phyloP scores from a whole-genome alignment of 768 basidiomycete species.

The Boletus rufocinnamomeus region DNA sequence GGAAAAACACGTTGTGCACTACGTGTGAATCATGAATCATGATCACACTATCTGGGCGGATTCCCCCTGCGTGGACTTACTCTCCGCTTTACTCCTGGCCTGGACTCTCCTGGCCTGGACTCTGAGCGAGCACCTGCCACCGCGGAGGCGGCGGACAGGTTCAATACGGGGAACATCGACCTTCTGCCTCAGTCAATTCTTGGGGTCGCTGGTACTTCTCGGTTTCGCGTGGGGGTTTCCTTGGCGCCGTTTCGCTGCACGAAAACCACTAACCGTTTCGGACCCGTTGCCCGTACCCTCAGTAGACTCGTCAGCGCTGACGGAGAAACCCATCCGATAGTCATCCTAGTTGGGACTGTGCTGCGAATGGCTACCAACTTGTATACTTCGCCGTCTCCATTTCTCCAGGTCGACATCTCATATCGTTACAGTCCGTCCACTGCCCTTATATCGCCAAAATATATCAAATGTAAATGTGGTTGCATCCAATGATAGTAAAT shows the following conservation, averaged over 20 bases:
- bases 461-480: background rate
- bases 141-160: too few species aligned
- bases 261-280: background rate
- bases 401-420: background rate
- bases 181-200: background rate
- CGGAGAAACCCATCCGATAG: too few species aligned
- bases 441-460: background rate
- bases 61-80: too few species aligned
- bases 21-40: too few species aligned
- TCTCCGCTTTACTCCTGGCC: background rate
- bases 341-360: background rate
- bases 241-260: background rate
- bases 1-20: background rate
- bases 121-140: too few species aligned
- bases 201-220: background rate
- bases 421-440: background rate
- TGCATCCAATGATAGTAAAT: background rate
- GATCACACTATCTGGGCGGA: background rate
- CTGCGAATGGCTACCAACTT: background rate
- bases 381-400: background rate
- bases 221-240: background rate
- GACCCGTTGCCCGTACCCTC: background rate
- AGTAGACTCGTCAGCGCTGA: background rate
- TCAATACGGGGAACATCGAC: background rate
- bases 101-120: too few species aligned